These are phyloP conservation scores for Neofusicoccum laricinum DNA, from an alignment of 2,329 filamentous ascomycete species.

Conservation along the genomic window DNA sequence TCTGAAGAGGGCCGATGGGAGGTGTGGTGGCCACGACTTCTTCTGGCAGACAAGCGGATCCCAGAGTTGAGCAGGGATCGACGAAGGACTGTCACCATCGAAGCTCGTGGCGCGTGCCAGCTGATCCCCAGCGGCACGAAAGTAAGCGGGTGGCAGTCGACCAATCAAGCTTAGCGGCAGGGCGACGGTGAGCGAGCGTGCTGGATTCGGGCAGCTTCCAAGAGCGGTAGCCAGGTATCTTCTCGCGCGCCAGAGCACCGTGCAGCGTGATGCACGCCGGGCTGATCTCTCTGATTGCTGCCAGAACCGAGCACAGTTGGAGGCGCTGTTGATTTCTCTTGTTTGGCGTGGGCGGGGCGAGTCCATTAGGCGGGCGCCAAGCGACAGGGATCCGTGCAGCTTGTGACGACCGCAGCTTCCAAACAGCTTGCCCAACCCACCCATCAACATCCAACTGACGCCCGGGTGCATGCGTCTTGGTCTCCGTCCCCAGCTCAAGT, in stretches of 20 bases:
- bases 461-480: slow-evolving; percentile 49
- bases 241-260: not conserved
- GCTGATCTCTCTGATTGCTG: not conserved
- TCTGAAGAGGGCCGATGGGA: too few species aligned
- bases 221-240: not conserved
- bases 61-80: not conserved
- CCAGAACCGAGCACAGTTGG: not conserved
- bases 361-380: slow-evolving; percentile 13
- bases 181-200: not conserved
- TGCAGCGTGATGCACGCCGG: not conserved
- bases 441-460: slow-evolving; percentile 11
- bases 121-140: not conserved
- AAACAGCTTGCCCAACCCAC: slow-evolving; percentile 14
- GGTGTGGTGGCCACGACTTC: too few species aligned
- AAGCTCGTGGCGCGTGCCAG: not conserved
- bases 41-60: not conserved
- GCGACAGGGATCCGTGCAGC: slow-evolving; percentile 13
- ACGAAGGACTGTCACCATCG: not conserved
- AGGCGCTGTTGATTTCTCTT: not conserved
- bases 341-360: not conserved
- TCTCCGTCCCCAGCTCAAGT: slow-evolving; percentile 56
- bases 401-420: slow-evolving; percentile 17
- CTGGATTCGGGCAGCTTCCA: not conserved
- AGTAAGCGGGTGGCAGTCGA: not conserved
- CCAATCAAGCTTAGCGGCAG: not conserved